Percentiles rank a stretch among this genome's conserved stretches.
These are phyloP conservation scores for Medicago ruthenica DNA, from an alignment of 306 rosid species.

Conservation along the genomic window DNA sequence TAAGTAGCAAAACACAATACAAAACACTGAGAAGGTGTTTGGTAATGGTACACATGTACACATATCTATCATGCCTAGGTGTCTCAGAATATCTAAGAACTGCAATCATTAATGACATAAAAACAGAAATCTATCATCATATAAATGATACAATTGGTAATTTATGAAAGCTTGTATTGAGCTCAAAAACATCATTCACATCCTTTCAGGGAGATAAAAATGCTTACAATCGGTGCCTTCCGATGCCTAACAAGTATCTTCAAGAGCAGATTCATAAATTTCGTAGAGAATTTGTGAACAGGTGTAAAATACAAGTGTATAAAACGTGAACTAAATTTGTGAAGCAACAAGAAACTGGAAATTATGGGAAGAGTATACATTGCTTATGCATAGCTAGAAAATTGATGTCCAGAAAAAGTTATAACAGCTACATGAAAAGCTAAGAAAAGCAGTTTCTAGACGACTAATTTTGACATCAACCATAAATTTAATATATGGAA, in stretches of 20 bases:
- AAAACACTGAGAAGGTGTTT: slow-evolving; percentile 22
- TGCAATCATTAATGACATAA: not conserved
- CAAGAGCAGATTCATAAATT: slow-evolving; percentile 18
- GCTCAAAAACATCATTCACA: slow-evolving; percentile 14
- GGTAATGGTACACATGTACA: not conserved
- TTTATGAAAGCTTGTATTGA: slow-evolving; percentile 2
- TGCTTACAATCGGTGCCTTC: not conserved
- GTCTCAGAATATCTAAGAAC: slow-evolving; percentile 11
- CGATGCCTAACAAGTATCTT: slow-evolving; percentile 17
- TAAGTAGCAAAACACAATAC: slow-evolving; percentile 38
- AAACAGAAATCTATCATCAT: slow-evolving; percentile 8
- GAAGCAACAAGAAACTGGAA: slow-evolving; percentile 32
- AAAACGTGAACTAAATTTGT: not conserved
- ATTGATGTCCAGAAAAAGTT: not conserved
- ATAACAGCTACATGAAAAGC: slow-evolving; percentile 24
- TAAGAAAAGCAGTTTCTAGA: slow-evolving; percentile 1
- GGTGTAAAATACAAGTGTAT: not conserved
- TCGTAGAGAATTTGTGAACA: no score
- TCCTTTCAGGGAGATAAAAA: not conserved
- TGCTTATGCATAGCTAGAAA: slow-evolving; percentile 26
- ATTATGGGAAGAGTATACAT: not conserved
- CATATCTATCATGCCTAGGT: not conserved
- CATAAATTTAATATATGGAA: slow-evolving; percentile 5
- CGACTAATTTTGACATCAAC: slow-evolving; percentile 15
- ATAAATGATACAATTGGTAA: not conserved